Conservation (phyloP, 805 yeast species). For the Candida yuanshanica region DNA sequence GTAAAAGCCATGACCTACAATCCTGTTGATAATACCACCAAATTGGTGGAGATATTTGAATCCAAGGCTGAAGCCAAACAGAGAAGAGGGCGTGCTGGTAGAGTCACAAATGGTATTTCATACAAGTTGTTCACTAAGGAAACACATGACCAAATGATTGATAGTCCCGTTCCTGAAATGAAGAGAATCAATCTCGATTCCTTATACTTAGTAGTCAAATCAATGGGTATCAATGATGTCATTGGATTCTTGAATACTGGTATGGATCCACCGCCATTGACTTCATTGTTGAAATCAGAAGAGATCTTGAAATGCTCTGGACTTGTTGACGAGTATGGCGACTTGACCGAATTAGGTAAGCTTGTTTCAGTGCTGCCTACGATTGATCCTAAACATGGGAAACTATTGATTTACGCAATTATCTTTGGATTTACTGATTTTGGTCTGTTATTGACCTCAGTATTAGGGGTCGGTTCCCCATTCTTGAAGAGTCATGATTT, state of each 20-base stretch:
- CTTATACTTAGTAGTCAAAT: constrained; percentile 73
- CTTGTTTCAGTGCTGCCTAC: constrained; percentile 80
- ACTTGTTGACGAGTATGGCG: constrained; percentile 46
- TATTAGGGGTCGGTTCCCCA: constrained; percentile 69
- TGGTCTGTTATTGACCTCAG: constrained; percentile 76
- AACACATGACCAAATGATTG: constrained; percentile 54
- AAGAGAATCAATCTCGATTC: constrained; percentile 79
- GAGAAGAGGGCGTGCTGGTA: constrained; percentile 97
- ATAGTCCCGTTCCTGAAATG: constrained; percentile 85
- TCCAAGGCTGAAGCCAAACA: constrained; percentile 87
- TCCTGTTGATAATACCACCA: constrained; percentile 58
- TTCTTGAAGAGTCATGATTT: constrained; percentile 58
- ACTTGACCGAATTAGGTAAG: constrained; percentile 70
- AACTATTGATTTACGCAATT: constrained; percentile 71
- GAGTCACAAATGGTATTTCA: constrained; percentile 79
- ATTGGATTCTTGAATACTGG: constrained; percentile 65
- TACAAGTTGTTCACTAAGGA: constrained; percentile 70
- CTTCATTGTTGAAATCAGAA: constrained; percentile 34
- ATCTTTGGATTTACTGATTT: constrained; percentile 76
- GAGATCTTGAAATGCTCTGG: constrained; percentile 61
- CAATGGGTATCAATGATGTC: constrained; percentile 81
- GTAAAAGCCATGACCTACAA: constrained; percentile 76
- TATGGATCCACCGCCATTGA: constrained; percentile 67
- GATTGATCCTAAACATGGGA: constrained; percentile 78
- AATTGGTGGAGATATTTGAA: constrained; percentile 75